A percentile compares a stretch with the other conserved stretches of the same genome.
Conservation (phyloP, 2,329 filamentous ascomycete species). For the Colletotrichum horii region DNA sequence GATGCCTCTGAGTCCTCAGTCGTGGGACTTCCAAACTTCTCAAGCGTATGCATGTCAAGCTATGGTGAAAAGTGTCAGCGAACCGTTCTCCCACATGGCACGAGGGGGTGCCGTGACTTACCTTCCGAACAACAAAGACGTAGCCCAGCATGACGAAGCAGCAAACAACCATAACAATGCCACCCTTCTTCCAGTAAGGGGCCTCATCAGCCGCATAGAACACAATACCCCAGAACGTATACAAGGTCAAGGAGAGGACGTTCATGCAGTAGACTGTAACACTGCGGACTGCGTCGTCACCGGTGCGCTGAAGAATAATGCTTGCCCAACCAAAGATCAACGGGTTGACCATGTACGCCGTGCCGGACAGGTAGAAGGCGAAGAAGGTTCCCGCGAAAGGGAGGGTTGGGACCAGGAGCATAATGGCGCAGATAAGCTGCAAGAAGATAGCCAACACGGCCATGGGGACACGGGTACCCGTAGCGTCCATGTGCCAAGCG, state of each 20-base stretch:
- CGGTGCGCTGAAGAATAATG: conserved; percentile 37
- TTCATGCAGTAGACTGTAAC: conserved; percentile 44
- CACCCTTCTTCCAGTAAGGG: conserved; percentile 40
- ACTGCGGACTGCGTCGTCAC: conserved; percentile 41
- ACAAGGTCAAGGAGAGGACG: conserved; percentile 39
- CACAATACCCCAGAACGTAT: conserved; percentile 43
- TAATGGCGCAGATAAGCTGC: conserved; percentile 36
- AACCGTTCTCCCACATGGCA: accelerated
- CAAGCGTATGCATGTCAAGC: neutral
- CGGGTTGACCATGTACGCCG: conserved; percentile 43
- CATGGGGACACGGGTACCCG: conserved; percentile 36
- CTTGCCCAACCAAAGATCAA: conserved; percentile 46
- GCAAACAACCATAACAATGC: conserved; percentile 36
- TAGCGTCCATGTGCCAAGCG: conserved; percentile 41
- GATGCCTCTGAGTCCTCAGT: neutral
- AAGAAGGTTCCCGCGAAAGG: conserved; percentile 30
- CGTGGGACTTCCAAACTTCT: neutral
- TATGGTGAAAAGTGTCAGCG: neutral
- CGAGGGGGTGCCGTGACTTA: neutral
- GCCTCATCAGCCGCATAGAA: conserved; percentile 40
- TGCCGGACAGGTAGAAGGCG: conserved; percentile 41
- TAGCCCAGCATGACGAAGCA: conserved; percentile 13
- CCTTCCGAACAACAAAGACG: conserved; percentile 18
- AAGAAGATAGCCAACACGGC: conserved; percentile 34
- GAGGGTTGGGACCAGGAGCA: conserved; percentile 35